Evolutionary conservation across 495 filamentous ascomycete genomes (phyloP).

Genomic region (Durotheca rogersii): DNA sequence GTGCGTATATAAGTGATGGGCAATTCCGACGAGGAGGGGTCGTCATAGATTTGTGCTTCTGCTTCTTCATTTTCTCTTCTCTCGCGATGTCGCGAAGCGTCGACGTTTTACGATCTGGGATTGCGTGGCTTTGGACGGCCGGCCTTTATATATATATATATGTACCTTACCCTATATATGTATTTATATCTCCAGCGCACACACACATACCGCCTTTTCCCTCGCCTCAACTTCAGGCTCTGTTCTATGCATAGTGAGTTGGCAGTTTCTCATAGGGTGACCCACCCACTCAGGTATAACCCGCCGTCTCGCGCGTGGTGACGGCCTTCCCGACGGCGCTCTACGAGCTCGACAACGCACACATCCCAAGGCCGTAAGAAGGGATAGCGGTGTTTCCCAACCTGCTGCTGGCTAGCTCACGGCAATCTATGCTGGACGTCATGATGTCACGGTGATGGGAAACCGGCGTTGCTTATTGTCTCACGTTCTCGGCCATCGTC

Average conservation of each 20-base stretch:
- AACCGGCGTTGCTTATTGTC: conserved; percentile 7
- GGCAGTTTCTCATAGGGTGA: conserved; percentile 40
- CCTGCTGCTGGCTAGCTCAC: conserved; percentile 2
- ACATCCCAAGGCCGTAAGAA: conserved; percentile 17
- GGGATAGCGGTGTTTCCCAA: conserved; percentile 3
- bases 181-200: conserved; percentile 26
- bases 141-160: conserved; percentile 25
- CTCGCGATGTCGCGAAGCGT: conserved; percentile 6
- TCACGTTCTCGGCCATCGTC: conserved; percentile 20
- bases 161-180: conserved; percentile 24
- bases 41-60: conserved; percentile 16
- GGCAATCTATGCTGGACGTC: conserved; percentile 5
- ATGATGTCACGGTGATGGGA: conserved; percentile 15
- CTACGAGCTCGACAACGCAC: too few species aligned
- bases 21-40: conserved; percentile 14
- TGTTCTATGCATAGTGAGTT: conserved; percentile 44
- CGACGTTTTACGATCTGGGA: conserved; percentile 14
- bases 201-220: conserved; percentile 40
- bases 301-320: conserved; percentile 26
- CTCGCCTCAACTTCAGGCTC: conserved; percentile 35
- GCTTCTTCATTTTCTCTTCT: conserved; percentile 1
- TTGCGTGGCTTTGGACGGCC: conserved; percentile 22
- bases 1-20: conserved; percentile 18
- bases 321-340: conserved; percentile 23
- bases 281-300: conserved; percentile 36